Base-by-base conservation (phyloP, 208 protist genomes). In the Acanthamoeba triangularis region DNA sequence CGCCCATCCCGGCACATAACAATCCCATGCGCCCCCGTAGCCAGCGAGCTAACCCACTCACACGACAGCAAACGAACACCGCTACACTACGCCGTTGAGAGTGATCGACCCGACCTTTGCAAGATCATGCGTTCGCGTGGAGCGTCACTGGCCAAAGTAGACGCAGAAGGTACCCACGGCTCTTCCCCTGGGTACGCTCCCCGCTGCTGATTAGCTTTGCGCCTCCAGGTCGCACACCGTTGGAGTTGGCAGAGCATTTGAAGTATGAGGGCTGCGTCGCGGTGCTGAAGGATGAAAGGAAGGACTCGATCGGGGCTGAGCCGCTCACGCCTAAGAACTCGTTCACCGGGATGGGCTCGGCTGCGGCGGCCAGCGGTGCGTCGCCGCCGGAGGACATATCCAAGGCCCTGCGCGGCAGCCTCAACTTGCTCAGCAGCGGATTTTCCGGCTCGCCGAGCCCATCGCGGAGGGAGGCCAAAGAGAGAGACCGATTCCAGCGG, bases 401-500 rank as follows among this genome's bases (percentile, higher is more conserved):
- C 80, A 88, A 63, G 80, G 80, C 80, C 13, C 80, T 88, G 28
- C 80, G 80, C 52, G 80, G 80, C 25, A 88, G 80, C 49, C 80
- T 88, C 23, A 63, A 88, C 49, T 28, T 88, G 80, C 80, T 88
- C 49, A 88, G 80, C n/a, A 88, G 80, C 52, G 80, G 35, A 18
- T 88, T 63, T 49, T 82, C 74, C 10, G 74, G 74, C 8, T 88
- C 80, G 49, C 80, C 80, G 8, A 23, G 5, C 10, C 30, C 52
- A 14, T 63, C 41, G 52, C 41, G 80, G 3, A 56, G 35, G 49
- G 80, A 88, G 6, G 10, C 6, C 49, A 88, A 88, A n/a, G 80
- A 63, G 6, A 33, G 80, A 1, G 80, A 54, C 14, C 49, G 49
- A 49, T 41, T 65, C 47, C 35, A 63, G n/a, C n/a, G 65, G 4